Base-by-base conservation (phyloP, 2,329 filamentous ascomycete genomes). In the Sporothrix luriei region DNA sequence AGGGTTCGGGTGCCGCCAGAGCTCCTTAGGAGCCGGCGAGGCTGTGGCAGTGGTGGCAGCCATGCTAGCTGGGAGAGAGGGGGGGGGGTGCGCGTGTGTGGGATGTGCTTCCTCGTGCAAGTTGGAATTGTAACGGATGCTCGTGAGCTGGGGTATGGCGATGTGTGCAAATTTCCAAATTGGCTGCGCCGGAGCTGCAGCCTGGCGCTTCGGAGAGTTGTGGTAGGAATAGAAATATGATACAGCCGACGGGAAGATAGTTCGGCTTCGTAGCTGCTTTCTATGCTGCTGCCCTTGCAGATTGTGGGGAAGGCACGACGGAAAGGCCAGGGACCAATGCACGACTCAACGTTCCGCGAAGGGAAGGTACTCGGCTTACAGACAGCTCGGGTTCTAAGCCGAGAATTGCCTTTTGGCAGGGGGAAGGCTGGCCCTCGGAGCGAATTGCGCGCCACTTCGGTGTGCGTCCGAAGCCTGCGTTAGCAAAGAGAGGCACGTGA, bases 1-100 rank as follows among this genome's bases (percentile, higher is more conserved):
- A 9, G 91, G 91, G 74, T 85, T 80, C 46, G 86, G 82, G 78
- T 93, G 91, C 72, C 84, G 84, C 92, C 92, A 95, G 55, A 96
- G 84, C 76, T 70, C 71, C 21, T 21, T 67, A 4, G 52, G 24
- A n/a, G 61, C 51, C 21, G 52, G 16, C 40, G 61, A 49, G 51
- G 66, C 51, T 24, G 66, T 19, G 29, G 54, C n/a, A 14, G 43
- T 48, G 33, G 49, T 43, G n/a, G 5, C 62, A 51, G 62, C 49
- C 64, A 57, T 68, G 21, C 29, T 46, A 16, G 57, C 57, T 46
- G 65, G 38, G 26, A 11, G 26, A 29, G 24, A 29, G 24, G 65
- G 38, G 26, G 5, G 26, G 29, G 24, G 29, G 24, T 26, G 51
- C 9, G 33, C 40, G 43, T 48, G 43, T 16, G 14, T 48, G 43